Conservation (phyloP, 2,329 filamentous ascomycete species). For the Aspergillus quadrilineatus region DNA sequence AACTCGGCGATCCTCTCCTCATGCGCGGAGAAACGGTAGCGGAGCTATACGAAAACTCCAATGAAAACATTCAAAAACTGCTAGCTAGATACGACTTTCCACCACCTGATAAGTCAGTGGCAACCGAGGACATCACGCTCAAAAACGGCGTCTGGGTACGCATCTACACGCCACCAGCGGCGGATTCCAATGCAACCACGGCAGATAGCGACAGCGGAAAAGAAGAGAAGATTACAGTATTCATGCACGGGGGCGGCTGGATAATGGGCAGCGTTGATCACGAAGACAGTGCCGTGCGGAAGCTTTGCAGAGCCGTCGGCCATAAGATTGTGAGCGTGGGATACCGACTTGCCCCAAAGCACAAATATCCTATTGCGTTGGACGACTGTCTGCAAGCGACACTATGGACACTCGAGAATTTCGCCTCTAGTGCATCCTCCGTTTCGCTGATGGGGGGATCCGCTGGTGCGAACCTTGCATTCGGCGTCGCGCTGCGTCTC, state of each 20-base stretch:
- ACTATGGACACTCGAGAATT: conserved; percentile 13
- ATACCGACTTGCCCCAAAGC: conserved; percentile 25
- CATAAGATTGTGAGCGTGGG: conserved; percentile 9
- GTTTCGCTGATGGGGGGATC: conserved; percentile 34
- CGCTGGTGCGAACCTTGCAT: conserved; percentile 41
- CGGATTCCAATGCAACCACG: neutral
- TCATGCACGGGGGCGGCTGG: conserved; percentile 19
- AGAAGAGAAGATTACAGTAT: conserved; percentile 5
- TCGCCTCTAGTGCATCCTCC: neutral
- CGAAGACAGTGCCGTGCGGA: conserved; percentile 8
- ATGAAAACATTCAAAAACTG: conserved; percentile 2
- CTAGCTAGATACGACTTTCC: conserved; percentile 4
- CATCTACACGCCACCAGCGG: neutral
- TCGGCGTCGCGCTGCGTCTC: conserved; percentile 38
- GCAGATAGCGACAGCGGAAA: too few relatives aligned
- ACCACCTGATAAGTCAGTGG: neutral
- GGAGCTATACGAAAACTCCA: neutral
- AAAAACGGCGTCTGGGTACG: neutral
- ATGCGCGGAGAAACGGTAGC: conserved; percentile 1
- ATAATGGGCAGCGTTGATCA: conserved; percentile 12
- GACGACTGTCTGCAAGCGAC: conserved; percentile 14
- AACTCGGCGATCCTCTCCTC: conserved; percentile 1
- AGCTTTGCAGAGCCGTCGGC: neutral
- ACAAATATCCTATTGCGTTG: conserved; percentile 11
- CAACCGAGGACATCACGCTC: conserved; percentile 5